Conservation (phyloP, 2,329 filamentous ascomycete species). For the Clathrospora elynae region DNA sequence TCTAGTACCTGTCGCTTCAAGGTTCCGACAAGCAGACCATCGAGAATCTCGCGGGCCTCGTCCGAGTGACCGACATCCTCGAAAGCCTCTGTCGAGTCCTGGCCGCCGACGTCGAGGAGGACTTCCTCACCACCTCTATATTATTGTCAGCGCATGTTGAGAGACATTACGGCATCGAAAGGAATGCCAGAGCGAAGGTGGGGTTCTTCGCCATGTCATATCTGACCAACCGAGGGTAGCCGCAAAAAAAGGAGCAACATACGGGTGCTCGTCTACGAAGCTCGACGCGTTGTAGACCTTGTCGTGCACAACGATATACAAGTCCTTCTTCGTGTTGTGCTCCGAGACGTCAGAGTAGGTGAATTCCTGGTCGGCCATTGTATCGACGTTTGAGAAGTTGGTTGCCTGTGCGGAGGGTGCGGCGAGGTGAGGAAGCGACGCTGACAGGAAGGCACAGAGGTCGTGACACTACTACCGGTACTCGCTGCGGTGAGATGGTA, state of each 20-base stretch:
- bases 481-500: slow-evolving; percentile 12
- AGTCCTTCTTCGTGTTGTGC: slow-evolving; percentile 75
- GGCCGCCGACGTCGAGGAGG: slow-evolving; percentile 90
- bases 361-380: slow-evolving; percentile 49
- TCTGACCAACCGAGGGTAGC: slow-evolving; percentile 2
- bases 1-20: slow-evolving; percentile 46
- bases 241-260: slow-evolving; percentile 48
- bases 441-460: slow-evolving; percentile 1
- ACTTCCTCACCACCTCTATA: slow-evolving; percentile 96
- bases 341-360: slow-evolving; percentile 50
- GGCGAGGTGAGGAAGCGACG: neutral
- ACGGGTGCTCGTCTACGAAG: slow-evolving; percentile 98
- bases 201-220: slow-evolving; percentile 8
- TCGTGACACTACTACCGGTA: no score
- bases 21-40: slow-evolving; percentile 51
- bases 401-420: slow-evolving; percentile 2
- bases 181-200: neutral
- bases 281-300: slow-evolving; percentile 90
- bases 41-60: slow-evolving; percentile 93
- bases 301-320: slow-evolving; percentile 90
- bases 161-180: neutral
- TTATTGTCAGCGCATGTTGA: slow-evolving; percentile 12
- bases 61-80: slow-evolving; percentile 99
- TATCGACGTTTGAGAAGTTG: slow-evolving; percentile 13
- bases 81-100: slow-evolving; percentile 96